Percentiles rank a stretch among this genome's conserved stretches.
Evolutionary conservation across 148 eudicot species (phyloP).

Genomic region (Beta vulgaris): DNA sequence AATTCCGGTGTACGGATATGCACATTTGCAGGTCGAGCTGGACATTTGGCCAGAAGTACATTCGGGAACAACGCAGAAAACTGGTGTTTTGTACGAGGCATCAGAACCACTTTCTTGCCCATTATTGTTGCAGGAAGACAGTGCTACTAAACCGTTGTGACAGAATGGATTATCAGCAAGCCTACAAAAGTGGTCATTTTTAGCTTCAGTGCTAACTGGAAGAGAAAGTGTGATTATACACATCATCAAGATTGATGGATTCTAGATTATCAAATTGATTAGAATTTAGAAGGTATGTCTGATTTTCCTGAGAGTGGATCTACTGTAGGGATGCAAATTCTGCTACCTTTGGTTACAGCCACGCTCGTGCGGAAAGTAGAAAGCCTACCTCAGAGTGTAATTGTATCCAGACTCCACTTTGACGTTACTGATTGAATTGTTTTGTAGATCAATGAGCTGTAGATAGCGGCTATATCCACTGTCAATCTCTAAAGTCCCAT

Average conservation of each 20-base stretch:
- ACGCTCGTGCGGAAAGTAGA: not conserved
- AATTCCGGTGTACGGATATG: slow-evolving; percentile 63
- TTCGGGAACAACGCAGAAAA: slow-evolving; percentile 36
- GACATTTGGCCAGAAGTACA: slow-evolving; percentile 45
- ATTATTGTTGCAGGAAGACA: slow-evolving; percentile 38
- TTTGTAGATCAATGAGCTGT: slow-evolving; percentile 43
- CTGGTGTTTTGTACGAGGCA: slow-evolving; percentile 49
- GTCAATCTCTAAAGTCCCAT: slow-evolving; percentile 41
- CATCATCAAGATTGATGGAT: no score
- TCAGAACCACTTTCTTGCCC: slow-evolving; percentile 25
- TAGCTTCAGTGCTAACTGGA: not conserved
- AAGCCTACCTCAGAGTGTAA: slow-evolving; percentile 41
- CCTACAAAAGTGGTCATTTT: slow-evolving; percentile 37
- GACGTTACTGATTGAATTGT: slow-evolving; percentile 35
- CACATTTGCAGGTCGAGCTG: slow-evolving; percentile 79
- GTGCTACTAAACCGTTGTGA: slow-evolving; percentile 9
- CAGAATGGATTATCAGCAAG: slow-evolving; percentile 70
- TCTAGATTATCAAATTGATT: not conserved
- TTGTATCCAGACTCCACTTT: slow-evolving; percentile 18
- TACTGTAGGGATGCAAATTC: not conserved
- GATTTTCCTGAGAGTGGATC: not conserved
- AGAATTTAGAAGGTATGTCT: not conserved
- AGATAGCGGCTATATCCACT: slow-evolving; percentile 35
- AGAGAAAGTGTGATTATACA: not conserved
- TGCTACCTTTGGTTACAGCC: not conserved